phyloP scores from a whole-genome alignment of 2,329 filamentous ascomycete genomes.

The Alternaria postmessia region DNA sequence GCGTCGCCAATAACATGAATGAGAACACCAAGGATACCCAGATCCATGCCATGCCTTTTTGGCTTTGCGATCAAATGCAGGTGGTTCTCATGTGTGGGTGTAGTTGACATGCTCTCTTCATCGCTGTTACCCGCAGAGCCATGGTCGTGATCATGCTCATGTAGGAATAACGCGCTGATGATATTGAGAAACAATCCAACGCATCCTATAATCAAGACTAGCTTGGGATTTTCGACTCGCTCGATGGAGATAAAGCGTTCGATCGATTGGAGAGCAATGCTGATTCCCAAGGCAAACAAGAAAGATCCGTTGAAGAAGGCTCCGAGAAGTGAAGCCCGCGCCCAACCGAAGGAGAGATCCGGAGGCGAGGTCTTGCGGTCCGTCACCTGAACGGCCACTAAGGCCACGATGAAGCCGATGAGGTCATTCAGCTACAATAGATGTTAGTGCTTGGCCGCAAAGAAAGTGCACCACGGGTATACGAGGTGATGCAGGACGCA shows the following conservation, averaged over 20 bases:
- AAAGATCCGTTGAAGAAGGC: slow-evolving; percentile 85
- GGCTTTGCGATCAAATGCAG: slow-evolving; percentile 34
- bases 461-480: too few relatives aligned
- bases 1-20: slow-evolving; percentile 77
- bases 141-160: slow-evolving; percentile 58
- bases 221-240: slow-evolving; percentile 67
- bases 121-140: slow-evolving; percentile 39
- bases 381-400: slow-evolving; percentile 67
- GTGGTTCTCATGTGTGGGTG: slow-evolving; percentile 35
- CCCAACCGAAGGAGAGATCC: slow-evolving; percentile 76
- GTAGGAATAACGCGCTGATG: slow-evolving; percentile 70
- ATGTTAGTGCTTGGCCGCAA: slow-evolving; percentile 1
- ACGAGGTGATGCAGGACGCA: slow-evolving; percentile 50
- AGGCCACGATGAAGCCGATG: slow-evolving; percentile 72
- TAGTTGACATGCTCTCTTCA: slow-evolving; percentile 19
- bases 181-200: slow-evolving; percentile 73
- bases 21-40: slow-evolving; percentile 76
- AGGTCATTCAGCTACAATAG: slow-evolving; percentile 70
- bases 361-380: slow-evolving; percentile 65
- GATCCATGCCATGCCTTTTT: slow-evolving; percentile 55
- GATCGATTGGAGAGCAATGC: slow-evolving; percentile 76
- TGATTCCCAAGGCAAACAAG: slow-evolving; percentile 73
- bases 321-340: slow-evolving; percentile 74
- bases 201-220: slow-evolving; percentile 74
- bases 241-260: slow-evolving; percentile 71